Evolutionary conservation across 257 asterid species (phyloP).

Genomic region (Eucommia ulmoides): DNA sequence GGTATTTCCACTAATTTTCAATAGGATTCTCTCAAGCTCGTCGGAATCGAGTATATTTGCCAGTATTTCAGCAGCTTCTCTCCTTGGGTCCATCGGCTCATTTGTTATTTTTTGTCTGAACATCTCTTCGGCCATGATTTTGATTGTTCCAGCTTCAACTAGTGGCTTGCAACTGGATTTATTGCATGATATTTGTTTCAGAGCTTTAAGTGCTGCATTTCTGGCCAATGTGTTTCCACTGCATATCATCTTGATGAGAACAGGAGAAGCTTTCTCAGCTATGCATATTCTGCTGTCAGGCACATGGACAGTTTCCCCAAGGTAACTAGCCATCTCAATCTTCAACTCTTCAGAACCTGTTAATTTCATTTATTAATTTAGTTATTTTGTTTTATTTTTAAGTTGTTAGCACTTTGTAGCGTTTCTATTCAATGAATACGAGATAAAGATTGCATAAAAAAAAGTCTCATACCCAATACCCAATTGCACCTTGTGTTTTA

Average conservation of each 20-base stretch:
- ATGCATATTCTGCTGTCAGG: conserved; percentile 35
- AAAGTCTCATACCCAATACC: no score
- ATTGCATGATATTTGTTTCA: conserved; percentile 44
- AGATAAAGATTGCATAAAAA: no score
- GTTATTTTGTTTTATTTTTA: no score
- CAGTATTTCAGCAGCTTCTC: conserved; percentile 53
- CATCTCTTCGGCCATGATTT: conserved; percentile 59
- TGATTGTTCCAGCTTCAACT: conserved; percentile 45
- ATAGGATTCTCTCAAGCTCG: conserved; percentile 33
- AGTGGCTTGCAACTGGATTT: conserved; percentile 39
- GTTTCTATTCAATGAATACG: no score
- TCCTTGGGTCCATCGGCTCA: conserved; percentile 36
- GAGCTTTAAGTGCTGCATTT: conserved; percentile 61
- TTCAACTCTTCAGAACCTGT: conserved; percentile 54
- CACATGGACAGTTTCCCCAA: conserved; percentile 47
- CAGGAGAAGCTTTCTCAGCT: conserved; percentile 61
- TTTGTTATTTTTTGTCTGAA: conserved; percentile 25
- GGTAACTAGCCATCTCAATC: conserved; percentile 56
- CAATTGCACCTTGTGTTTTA: no score
- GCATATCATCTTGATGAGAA: conserved; percentile 52
- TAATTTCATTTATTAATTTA: conserved; percentile 7
- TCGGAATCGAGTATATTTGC: conserved; percentile 69
- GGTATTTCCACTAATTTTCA: conserved; percentile 40
- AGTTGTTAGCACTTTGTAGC: no score
- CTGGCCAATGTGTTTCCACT: conserved; percentile 32